Evolutionary conservation across 1,139 yeast genomes (phyloP).

Genomic region (Suhomyces terraborum): DNA sequence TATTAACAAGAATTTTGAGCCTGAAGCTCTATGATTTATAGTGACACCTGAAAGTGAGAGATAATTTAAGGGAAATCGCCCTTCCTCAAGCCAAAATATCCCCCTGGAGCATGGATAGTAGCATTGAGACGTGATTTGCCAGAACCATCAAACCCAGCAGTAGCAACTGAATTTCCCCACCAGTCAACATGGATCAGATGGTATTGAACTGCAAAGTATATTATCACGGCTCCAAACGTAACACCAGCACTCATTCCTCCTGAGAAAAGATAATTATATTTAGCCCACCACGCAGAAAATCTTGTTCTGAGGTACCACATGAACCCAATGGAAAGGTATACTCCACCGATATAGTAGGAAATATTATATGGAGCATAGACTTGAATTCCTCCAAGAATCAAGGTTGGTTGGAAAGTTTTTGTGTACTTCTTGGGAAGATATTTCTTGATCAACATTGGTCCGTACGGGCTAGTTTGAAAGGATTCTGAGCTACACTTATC

Average conservation of each 20-base stretch:
- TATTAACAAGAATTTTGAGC: neutral
- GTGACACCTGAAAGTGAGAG: neutral
- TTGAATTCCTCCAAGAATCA: slow-evolving; percentile 22
- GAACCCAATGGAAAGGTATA: slow-evolving; percentile 19
- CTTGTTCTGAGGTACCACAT: slow-evolving; percentile 21
- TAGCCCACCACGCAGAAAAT: slow-evolving; percentile 23
- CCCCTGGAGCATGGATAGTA: slow-evolving; percentile 19
- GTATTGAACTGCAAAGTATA: slow-evolving; percentile 25
- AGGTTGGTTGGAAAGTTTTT: slow-evolving; percentile 22
- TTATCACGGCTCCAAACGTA: slow-evolving; percentile 22
- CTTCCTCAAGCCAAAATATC: slow-evolving; percentile 22
- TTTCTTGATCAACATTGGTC: too few relatives aligned
- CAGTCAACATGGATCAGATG: slow-evolving; percentile 19
- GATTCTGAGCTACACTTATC: too few relatives aligned
- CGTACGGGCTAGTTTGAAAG: too few relatives aligned
- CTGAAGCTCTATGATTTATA: neutral
- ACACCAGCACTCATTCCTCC: slow-evolving; percentile 24
- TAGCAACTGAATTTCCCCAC: slow-evolving; percentile 24
- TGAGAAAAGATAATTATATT: slow-evolving; percentile 22
- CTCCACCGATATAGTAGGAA: slow-evolving; percentile 20
- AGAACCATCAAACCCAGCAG: slow-evolving; percentile 18
- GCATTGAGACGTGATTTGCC: slow-evolving; percentile 7
- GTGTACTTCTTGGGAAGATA: slow-evolving; percentile 18
- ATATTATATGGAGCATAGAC: slow-evolving; percentile 23
- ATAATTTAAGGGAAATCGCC: slow-evolving; percentile 17